Evolutionary conservation across 495 filamentous ascomycete genomes (phyloP).

Genomic region (Penicillium desertorum): DNA sequence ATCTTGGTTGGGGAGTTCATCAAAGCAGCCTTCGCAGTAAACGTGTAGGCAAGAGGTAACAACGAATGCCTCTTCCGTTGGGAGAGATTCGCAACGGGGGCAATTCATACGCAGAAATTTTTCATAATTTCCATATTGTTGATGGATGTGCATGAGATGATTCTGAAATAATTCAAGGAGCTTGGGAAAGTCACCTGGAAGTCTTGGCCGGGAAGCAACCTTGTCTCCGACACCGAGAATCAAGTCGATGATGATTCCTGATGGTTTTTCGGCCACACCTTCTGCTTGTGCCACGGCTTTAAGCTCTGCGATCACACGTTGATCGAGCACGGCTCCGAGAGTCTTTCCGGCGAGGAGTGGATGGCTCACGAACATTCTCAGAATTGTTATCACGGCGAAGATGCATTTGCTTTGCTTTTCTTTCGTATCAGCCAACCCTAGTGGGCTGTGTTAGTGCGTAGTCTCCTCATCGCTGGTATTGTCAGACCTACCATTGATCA

Average conservation of each 20-base stretch:
- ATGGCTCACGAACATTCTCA: slow-evolving; percentile 56
- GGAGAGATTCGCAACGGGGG: slow-evolving; percentile 29
- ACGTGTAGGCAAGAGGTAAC: slow-evolving; percentile 51
- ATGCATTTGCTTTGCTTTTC: slow-evolving; percentile 25
- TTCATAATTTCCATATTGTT: slow-evolving; percentile 26
- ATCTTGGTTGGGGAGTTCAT: slow-evolving; percentile 22
- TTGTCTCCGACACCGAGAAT: background rate
- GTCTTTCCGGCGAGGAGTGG: slow-evolving; percentile 48
- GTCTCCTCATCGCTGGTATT: background rate
- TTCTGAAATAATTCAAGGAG: slow-evolving; percentile 25
- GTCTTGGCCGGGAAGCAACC: background rate
- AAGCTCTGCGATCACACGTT: slow-evolving; percentile 39
- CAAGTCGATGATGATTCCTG: slow-evolving; percentile 15
- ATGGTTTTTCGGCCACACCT: background rate
- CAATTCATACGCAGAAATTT: slow-evolving; percentile 33
- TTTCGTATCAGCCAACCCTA: background rate
- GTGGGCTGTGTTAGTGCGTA: background rate
- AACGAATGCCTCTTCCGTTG: slow-evolving; percentile 23
- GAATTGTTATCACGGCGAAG: slow-evolving; percentile 41
- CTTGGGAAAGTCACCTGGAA: background rate
- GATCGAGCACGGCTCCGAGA: slow-evolving; percentile 43
- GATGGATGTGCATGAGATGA: slow-evolving; percentile 29
- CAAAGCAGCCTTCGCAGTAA: slow-evolving; percentile 49
- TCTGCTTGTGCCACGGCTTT: slow-evolving; percentile 15
- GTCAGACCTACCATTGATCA: slow-evolving; percentile 32